Base-by-base conservation (phyloP, 2,329 filamentous ascomycete species). In the Stachybotrys chlorohalonatus region DNA sequence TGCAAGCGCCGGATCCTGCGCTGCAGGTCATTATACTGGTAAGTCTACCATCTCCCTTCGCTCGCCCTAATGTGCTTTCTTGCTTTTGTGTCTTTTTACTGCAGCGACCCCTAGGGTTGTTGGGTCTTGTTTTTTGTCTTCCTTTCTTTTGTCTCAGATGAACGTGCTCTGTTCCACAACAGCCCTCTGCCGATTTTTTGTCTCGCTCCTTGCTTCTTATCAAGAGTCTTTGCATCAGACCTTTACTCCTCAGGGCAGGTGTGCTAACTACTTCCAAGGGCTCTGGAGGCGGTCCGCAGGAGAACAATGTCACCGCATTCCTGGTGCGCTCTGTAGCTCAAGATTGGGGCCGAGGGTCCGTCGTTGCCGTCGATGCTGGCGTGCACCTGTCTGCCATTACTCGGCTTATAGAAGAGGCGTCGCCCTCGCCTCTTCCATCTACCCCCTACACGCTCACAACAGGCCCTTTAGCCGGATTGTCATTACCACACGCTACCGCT, bases 331-430 rank as follows among this genome's bases (percentile, higher is more conserved):
- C 93, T 5, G 79, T 87, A 9, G 82, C 85, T 32, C 82, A 87
- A 53, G 82, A 85, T 58, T 99, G 94, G 94, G 76, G 80, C 51
- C 87, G 85, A 63, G 86, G 88, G 49, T 96, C 91, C 0, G 71
- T 96, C 47, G 77, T 97, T 31, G 91, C 93, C n/a, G 87, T 99
- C 53, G 94, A 99, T 74, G 92, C 91, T 9, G 94, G 94, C 51
- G 90, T 92, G 36, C 89, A 96, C 68, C 81, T 99, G 47, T 85
- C 89, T 31, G 85, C 90, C 54, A 96, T 99, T 55, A 83, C 84
- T n/a, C 80, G 82, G 51, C 88, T 95, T 51, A 77, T 99, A 31
- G 79, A 90, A 57, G 68, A 75, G n/a, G 75, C 75, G 3, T 70
- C 79, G 15, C 71, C 72, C 3, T 64, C 63, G 48, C 62, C 66